Conservation (phyloP, 192 early-diverging fungal species). For the Chytriomyces confervae region DNA sequence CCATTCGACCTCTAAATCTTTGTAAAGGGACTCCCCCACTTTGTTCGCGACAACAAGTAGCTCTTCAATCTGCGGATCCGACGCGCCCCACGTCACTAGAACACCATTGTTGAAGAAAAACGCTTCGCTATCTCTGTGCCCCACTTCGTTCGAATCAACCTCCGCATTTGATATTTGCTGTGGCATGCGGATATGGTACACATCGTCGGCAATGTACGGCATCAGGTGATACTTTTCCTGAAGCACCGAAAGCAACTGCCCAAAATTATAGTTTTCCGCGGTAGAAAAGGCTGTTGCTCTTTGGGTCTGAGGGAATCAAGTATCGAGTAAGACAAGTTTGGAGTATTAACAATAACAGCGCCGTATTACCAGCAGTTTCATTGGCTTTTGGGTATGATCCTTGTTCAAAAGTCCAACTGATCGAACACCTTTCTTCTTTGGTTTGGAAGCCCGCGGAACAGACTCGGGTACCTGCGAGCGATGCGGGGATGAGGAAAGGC, state of each 20-base stretch:
- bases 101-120: conserved; percentile 61
- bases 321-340: neutral
- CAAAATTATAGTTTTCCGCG: conserved; percentile 61
- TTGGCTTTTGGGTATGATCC: neutral
- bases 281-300: conserved; percentile 54
- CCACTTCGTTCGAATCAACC: neutral
- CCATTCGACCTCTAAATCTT: conserved; percentile 54
- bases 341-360: neutral
- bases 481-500: neutral
- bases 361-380: neutral
- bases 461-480: too few species aligned
- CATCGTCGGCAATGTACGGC: conserved; percentile 61
- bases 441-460: conserved; percentile 5
- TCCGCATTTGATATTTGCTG: neutral
- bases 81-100: conserved; percentile 63
- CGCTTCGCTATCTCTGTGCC: conserved; percentile 42
- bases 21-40: conserved; percentile 50
- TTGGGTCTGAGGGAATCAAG: conserved; percentile 4
- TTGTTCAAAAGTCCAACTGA: conserved; percentile 6
- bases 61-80: conserved; percentile 45
- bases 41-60: conserved; percentile 50
- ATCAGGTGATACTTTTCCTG: conserved; percentile 49
- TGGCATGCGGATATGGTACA: conserved; percentile 53
- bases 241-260: conserved; percentile 50
- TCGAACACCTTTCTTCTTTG: conserved; percentile 28